Conservation (phyloP, 495 filamentous ascomycete species). For the Neurospora sp. region DNA sequence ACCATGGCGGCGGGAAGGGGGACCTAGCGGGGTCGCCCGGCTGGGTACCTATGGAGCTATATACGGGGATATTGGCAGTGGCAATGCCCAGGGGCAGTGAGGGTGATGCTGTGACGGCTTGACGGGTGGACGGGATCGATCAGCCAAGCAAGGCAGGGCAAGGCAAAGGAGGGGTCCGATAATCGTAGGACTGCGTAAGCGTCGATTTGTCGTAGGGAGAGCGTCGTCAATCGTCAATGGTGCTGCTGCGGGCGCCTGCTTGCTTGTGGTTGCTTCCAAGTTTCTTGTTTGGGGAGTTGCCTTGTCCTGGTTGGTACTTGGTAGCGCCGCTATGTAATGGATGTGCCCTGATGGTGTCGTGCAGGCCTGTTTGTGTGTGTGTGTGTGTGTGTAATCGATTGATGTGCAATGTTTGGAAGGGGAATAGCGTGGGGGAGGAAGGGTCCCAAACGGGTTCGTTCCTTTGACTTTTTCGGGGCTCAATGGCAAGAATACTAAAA, state of each 20-base stretch:
- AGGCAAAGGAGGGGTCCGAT: background rate
- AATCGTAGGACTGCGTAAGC: background rate
- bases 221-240: background rate
- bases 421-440: background rate
- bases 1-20: constrained; percentile 44
- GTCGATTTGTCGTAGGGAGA: background rate
- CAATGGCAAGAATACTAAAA: background rate
- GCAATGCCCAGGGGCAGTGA: background rate
- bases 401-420: background rate
- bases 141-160: background rate
- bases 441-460: background rate
- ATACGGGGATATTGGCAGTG: background rate
- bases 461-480: background rate
- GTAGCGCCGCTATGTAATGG: background rate
- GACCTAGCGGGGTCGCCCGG: constrained; percentile 14
- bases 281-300: background rate
- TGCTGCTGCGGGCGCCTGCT: background rate
- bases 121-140: background rate
- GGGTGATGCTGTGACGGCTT: background rate
- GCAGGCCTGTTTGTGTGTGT: background rate
- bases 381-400: background rate
- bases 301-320: background rate
- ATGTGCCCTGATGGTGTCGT: background rate
- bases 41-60: constrained; percentile 1
- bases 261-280: background rate